Percentiles rank a stretch among this genome's conserved stretches.
Evolutionary conservation across 2,329 filamentous ascomycete species (phyloP).

Genomic region (Dothistroma septosporum): DNA sequence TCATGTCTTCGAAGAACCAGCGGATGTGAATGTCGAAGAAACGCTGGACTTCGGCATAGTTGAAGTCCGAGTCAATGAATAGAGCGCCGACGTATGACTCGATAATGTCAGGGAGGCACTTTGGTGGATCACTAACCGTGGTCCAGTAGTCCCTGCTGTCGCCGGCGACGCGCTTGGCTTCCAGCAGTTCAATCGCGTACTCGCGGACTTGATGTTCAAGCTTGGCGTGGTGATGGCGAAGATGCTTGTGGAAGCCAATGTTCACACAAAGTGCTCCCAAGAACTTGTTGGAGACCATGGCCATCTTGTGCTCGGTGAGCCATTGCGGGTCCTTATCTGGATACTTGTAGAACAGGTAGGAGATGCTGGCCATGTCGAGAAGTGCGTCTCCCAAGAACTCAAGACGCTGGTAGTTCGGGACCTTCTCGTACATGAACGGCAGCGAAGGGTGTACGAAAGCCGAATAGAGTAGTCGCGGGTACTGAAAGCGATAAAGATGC

Average conservation of each 20-base stretch:
- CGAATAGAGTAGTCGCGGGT: slow-evolving; percentile 71
- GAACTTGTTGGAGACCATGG: slow-evolving; percentile 98
- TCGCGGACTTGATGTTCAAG: slow-evolving; percentile 50
- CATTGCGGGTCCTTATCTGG: slow-evolving; percentile 85
- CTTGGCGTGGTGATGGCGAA: slow-evolving; percentile 53
- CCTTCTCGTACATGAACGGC: slow-evolving; percentile 66
- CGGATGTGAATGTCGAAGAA: slow-evolving; percentile 76
- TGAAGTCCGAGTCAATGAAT: slow-evolving; percentile 82
- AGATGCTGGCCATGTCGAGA: slow-evolving; percentile 79
- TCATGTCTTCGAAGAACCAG: slow-evolving; percentile 81
- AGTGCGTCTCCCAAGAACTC: slow-evolving; percentile 90
- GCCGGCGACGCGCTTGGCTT: slow-evolving; percentile 47
- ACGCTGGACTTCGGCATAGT: slow-evolving; percentile 65
- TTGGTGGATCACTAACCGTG: slow-evolving; percentile 60
- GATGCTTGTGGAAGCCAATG: slow-evolving; percentile 70
- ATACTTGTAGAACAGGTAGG: slow-evolving; percentile 72
- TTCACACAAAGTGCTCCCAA: slow-evolving; percentile 75
- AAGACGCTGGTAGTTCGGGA: slow-evolving; percentile 84
- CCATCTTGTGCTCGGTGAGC: slow-evolving; percentile 98
- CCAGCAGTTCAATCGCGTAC: slow-evolving; percentile 56
- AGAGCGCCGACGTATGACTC: slow-evolving; percentile 87
- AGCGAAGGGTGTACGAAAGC: slow-evolving; percentile 88
- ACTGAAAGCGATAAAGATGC: slow-evolving; percentile 64
- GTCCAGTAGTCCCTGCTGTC: slow-evolving; percentile 67
- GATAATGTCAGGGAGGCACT: slow-evolving; percentile 78